These are phyloP conservation scores for Cicer bijugum DNA, from an alignment of 306 rosid genomes.

Conservation along the genomic window DNA sequence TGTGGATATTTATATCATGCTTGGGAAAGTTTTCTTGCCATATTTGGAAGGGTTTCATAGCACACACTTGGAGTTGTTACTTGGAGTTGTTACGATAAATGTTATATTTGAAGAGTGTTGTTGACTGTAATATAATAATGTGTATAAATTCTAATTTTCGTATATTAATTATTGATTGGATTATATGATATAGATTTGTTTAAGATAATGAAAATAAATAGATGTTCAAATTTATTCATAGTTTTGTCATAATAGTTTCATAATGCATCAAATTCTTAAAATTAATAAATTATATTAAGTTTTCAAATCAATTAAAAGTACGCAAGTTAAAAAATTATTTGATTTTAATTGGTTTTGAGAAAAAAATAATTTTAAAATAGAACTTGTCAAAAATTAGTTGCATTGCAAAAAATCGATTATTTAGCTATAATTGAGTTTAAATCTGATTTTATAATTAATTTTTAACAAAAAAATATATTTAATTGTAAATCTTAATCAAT, in stretches of 20 bases:
- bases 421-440: no score
- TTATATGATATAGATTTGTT: slow-evolving; percentile 46
- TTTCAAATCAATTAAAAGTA: not conserved
- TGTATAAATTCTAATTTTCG: slow-evolving; percentile 58
- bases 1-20: slow-evolving; percentile 95
- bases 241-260: not conserved
- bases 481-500: no score
- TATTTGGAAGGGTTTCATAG: slow-evolving; percentile 90
- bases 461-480: no score
- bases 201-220: not conserved
- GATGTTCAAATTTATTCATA: not conserved
- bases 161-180: slow-evolving; percentile 47
- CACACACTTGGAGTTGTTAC: slow-evolving; percentile 69
- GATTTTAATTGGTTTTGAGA: no score
- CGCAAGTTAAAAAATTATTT: not conserved
- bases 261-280: not conserved
- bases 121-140: not conserved
- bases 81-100: slow-evolving; percentile 55
- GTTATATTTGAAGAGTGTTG: slow-evolving; percentile 59
- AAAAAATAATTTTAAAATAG: no score
- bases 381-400: no score
- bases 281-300: not conserved
- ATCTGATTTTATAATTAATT: no score
- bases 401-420: no score
- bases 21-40: slow-evolving; percentile 93